phyloP scores from a whole-genome alignment of 768 basidiomycete species.

The Psilocybe cubensis region DNA sequence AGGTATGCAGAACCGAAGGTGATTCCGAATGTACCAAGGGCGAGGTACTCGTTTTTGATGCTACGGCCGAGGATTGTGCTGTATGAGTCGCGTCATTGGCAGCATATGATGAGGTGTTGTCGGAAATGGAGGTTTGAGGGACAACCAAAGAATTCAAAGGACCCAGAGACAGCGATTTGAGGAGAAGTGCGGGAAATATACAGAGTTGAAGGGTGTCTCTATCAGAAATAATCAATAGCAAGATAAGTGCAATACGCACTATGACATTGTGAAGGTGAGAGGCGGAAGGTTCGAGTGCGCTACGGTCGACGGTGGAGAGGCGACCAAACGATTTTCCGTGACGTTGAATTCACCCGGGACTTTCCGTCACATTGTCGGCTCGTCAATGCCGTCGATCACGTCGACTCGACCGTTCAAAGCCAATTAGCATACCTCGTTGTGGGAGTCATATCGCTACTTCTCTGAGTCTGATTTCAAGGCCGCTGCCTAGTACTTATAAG shows the following conservation, averaged over 20 bases:
- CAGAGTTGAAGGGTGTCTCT: neutral
- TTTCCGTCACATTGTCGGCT: slow-evolving; percentile 17
- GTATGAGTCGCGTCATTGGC: neutral
- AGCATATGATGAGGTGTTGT: neutral
- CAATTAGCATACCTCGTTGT: too few relatives aligned
- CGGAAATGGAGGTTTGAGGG: neutral
- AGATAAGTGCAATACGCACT: slow-evolving; percentile 18
- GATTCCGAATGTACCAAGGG: slow-evolving; percentile 64
- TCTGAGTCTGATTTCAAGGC: too few relatives aligned
- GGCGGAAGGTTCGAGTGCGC: slow-evolving; percentile 7
- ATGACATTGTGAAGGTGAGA: slow-evolving; percentile 20
- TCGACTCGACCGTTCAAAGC: too few relatives aligned
- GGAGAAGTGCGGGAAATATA: neutral
- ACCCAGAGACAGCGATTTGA: neutral
- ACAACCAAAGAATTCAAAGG: neutral
- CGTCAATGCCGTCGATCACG: neutral
- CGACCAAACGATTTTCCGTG: slow-evolving; percentile 18
- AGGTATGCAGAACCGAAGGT: slow-evolving; percentile 58
- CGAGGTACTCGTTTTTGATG: slow-evolving; percentile 82
- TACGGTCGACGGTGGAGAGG: slow-evolving; percentile 13
- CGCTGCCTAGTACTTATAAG: too few relatives aligned
- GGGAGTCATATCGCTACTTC: too few relatives aligned
- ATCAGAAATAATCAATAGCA: too few relatives aligned
- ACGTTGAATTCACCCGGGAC: slow-evolving; percentile 24
- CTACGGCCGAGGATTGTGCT: slow-evolving; percentile 81